Conservation (phyloP, 2,329 filamentous ascomycete genomes). For the Monosporascus ibericus region DNA sequence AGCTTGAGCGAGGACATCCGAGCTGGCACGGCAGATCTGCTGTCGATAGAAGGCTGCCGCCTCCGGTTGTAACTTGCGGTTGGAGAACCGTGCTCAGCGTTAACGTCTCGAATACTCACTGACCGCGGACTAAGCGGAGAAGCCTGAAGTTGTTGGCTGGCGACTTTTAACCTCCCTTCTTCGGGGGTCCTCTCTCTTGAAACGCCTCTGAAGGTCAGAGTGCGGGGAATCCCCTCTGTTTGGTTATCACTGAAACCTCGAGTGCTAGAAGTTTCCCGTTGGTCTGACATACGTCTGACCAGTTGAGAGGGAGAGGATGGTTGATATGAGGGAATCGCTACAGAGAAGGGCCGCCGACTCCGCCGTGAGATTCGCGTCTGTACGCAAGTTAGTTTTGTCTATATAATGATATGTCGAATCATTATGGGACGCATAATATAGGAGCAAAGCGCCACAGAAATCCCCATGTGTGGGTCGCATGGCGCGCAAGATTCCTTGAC, state of each 20-base stretch:
- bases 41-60: conserved; percentile 44
- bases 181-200: conserved; percentile 37
- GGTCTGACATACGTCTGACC: conserved; percentile 50
- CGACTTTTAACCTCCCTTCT: conserved; percentile 31
- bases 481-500: no score
- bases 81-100: conserved; percentile 16
- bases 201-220: conserved; percentile 37
- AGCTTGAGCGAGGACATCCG: conserved; percentile 40
- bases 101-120: conserved; percentile 39
- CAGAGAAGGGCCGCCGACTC: conserved; percentile 48
- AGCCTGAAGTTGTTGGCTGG: conserved; percentile 29
- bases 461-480: no score
- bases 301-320: conserved; percentile 45
- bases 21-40: conserved; percentile 30
- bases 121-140: conserved; percentile 46
- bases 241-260: conserved; percentile 37
- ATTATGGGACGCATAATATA: no score
- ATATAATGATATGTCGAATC: background rate
- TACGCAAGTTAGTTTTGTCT: conserved; percentile 11
- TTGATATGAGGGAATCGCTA: conserved; percentile 41
- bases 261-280: conserved; percentile 41
- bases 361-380: conserved; percentile 44
- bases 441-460: no score
- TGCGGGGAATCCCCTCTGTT: conserved; percentile 33
- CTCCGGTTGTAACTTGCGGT: conserved; percentile 20